These are phyloP conservation scores for Leccinum solheimii DNA, from an alignment of 1,284 basidiomycete genomes.

Conservation along the genomic window DNA sequence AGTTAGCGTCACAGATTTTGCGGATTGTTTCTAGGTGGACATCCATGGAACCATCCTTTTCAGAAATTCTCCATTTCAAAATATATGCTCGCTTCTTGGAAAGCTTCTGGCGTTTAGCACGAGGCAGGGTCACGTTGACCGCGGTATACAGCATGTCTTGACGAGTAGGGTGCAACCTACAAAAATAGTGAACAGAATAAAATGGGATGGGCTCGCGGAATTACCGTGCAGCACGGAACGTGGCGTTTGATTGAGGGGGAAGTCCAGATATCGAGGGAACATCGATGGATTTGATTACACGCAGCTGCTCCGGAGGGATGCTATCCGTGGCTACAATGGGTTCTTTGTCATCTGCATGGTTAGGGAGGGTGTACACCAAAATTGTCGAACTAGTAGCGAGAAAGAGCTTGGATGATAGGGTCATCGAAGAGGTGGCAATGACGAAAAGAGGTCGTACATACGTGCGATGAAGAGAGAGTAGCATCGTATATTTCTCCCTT, in stretches of 20 bases:
- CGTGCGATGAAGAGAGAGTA: conserved; percentile 54
- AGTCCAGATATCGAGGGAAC: conserved; percentile 53
- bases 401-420: conserved; percentile 48
- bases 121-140: conserved; percentile 67
- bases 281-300: conserved; percentile 52
- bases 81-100: conserved; percentile 60
- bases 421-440: conserved; percentile 5
- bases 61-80: conserved; percentile 62
- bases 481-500: conserved; percentile 77
- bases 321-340: conserved; percentile 42
- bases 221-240: conserved; percentile 76
- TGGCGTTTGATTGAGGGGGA: conserved; percentile 44
- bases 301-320: conserved; percentile 35
- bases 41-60: conserved; percentile 41
- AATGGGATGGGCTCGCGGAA: conserved; percentile 17
- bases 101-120: conserved; percentile 53
- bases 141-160: conserved; percentile 66
- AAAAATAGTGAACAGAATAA: conserved; percentile 20
- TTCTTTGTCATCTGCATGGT: conserved; percentile 6
- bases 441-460: conserved; percentile 32
- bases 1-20: conserved; percentile 72
- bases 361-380: conserved; percentile 55
- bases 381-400: conserved; percentile 64
- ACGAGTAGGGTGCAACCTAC: conserved; percentile 62
- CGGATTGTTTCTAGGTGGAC: conserved; percentile 47